A percentile compares a stretch with the other conserved stretches of the same genome.
phyloP scores from a whole-genome alignment of 306 rosid genomes.

The Rosa rugosa region DNA sequence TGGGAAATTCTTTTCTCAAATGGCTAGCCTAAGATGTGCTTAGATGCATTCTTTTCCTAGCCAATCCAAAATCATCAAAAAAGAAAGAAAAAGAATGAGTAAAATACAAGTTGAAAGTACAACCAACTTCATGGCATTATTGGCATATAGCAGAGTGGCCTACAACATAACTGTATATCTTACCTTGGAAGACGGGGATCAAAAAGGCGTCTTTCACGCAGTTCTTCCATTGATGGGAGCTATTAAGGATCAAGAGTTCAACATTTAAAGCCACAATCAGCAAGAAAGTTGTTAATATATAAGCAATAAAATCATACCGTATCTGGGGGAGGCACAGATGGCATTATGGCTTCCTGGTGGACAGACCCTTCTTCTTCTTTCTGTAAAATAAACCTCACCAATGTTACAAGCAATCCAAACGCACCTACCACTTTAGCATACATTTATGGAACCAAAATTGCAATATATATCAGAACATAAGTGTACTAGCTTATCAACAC shows the following conservation, averaged over 20 bases:
- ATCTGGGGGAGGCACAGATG: constrained; percentile 72
- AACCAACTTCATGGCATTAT: not conserved
- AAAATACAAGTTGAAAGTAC: not conserved
- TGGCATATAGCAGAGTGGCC: not conserved
- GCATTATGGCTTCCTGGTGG: constrained; percentile 71
- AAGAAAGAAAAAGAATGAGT: not conserved
- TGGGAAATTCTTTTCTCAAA: not conserved
- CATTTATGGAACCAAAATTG: constrained; percentile 3
- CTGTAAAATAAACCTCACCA: constrained; percentile 45
- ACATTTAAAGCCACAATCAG: not conserved
- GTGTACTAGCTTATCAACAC: not conserved
- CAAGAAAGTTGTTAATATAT: not conserved
- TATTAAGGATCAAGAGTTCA: constrained; percentile 32
- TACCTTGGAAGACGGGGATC: constrained; percentile 91
- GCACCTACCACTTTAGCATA: not conserved
- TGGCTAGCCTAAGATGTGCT: not conserved
- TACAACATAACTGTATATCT: constrained; percentile 5
- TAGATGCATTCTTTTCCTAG: not conserved
- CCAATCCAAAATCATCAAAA: not conserved
- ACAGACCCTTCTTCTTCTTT: constrained; percentile 75
- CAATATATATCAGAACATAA: not conserved
- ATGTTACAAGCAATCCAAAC: constrained; percentile 13
- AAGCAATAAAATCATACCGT: constrained; percentile 36
- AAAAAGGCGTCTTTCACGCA: constrained; percentile 71
- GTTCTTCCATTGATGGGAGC: constrained; percentile 88